Evolutionary conservation across 176 grass and related monocot genomes (phyloP), one percentile per base, ranked within the genome.

Genomic region (Juncus effusus): DNA sequence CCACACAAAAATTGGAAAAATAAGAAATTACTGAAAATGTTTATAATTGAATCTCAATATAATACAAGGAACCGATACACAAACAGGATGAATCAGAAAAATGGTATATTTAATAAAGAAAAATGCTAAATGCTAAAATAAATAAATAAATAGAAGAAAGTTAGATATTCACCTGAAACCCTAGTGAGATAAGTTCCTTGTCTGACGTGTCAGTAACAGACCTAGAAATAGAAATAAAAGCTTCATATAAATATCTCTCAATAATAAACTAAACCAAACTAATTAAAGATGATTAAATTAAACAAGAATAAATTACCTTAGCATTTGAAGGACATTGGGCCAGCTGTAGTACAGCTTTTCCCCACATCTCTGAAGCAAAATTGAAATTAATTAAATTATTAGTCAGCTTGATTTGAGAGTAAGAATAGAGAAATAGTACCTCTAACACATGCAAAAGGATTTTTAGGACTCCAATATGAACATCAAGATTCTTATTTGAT

Each of bases 361-460:
- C 63, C 93, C 88, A 69, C 91, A 89, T 70, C 93, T 97, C 93
- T 97, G 83, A 89, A 73, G 84, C 38, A 84, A 56, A 67, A 77
- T 16, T 69, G 10, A 64, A 56, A 62, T 77, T 50, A 77, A 13
- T n/a, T n/a, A n/a, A n/a, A n/a, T n/a, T n/a, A 47, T 6, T 2
- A 47, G 9, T 9, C 0, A 44, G 16, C 13, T 14, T 19, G 3
- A 19, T 51, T 42, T 47, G n/a, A 8, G 13, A 73, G 16, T 70
- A 28, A 28, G 2, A 73, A 60, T 52, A 28, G 1, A 84, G 55
- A 55, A 83, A 47, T 59, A 74, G 39, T 81, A 97, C 93, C 88
- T 97, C 93, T 7, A 97, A 84, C 67, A 97, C 88, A 97, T 97
- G 93, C 85, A 97, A 79, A 75, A 97, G 80, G 76, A 89, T 97